These are phyloP conservation scores for Vicia faba DNA, from an alignment of 306 rosid genomes.

Conservation along the genomic window DNA sequence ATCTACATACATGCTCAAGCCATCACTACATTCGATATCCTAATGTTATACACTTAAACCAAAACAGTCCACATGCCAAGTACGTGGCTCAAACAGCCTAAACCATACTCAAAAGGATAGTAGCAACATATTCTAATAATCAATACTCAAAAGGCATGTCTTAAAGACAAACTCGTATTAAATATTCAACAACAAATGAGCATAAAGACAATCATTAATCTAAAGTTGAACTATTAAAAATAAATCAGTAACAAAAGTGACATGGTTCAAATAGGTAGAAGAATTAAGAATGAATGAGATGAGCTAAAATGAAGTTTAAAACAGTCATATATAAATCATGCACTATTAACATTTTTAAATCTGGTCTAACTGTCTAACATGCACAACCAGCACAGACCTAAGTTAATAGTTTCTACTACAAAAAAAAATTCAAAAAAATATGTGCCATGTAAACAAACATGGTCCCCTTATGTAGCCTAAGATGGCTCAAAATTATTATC, in stretches of 20 bases:
- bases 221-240: not conserved
- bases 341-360: not conserved
- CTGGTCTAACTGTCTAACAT: not conserved
- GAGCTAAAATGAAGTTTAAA: conserved; percentile 20
- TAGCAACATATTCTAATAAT: not conserved
- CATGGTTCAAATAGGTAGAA: not conserved
- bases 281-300: not conserved
- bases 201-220: not conserved
- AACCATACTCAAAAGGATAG: no score
- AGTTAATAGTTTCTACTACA: not conserved
- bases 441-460: not conserved
- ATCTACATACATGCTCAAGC: no score
- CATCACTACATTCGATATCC: no score
- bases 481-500: conserved; percentile 1
- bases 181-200: not conserved
- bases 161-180: not conserved
- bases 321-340: not conserved
- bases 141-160: not conserved
- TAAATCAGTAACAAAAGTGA: not conserved
- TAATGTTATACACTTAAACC: no score
- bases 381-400: not conserved
- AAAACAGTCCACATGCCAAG: no score
- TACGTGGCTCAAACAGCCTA: no score
- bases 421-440: conserved; percentile 19
- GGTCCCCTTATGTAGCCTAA: not conserved